A percentile compares a stretch with the other conserved stretches of the same genome.
Evolutionary conservation across 768 basidiomycete genomes (phyloP).

Genomic region (Podaxis sp.): DNA sequence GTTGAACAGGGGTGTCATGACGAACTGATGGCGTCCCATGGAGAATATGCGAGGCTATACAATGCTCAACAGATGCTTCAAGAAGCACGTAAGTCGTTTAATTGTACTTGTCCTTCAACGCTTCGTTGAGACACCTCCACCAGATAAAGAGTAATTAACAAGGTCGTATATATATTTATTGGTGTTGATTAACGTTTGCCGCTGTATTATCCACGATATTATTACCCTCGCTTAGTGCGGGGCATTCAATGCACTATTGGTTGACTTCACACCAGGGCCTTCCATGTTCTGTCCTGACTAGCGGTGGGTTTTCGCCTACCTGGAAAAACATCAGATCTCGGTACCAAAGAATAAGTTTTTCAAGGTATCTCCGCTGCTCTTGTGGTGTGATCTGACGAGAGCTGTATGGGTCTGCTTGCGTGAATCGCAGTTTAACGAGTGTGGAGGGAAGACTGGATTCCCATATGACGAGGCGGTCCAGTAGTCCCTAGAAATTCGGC

Average conservation of each 20-base stretch:
- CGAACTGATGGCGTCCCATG: no score
- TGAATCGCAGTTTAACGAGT: slow-evolving; percentile 2
- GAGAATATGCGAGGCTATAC: no score
- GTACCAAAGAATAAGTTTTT: neutral
- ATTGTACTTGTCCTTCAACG: slow-evolving; percentile 17
- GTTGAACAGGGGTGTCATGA: no score
- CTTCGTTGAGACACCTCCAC: neutral
- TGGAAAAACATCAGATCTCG: slow-evolving; percentile 8
- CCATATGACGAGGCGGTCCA: slow-evolving; percentile 9
- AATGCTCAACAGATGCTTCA: no score
- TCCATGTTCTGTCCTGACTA: slow-evolving; percentile 1
- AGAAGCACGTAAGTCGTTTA: no score
- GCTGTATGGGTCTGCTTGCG: slow-evolving; percentile 12
- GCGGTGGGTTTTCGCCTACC: slow-evolving; percentile 6
- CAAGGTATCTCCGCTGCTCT: slow-evolving; percentile 6
- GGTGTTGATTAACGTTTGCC: neutral
- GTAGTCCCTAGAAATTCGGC: neutral
- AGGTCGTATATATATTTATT: slow-evolving; percentile 21
- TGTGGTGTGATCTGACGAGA: slow-evolving; percentile 7
- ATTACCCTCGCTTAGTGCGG: neutral
- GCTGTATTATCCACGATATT: neutral
- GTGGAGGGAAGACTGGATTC: slow-evolving; percentile 1
- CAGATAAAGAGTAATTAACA: slow-evolving; percentile 13
- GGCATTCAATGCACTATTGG: slow-evolving; percentile 1
- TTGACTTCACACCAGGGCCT: slow-evolving; percentile 7